phyloP scores from a whole-genome alignment of 2,329 filamentous ascomycete species.

The Knufia petricola region DNA sequence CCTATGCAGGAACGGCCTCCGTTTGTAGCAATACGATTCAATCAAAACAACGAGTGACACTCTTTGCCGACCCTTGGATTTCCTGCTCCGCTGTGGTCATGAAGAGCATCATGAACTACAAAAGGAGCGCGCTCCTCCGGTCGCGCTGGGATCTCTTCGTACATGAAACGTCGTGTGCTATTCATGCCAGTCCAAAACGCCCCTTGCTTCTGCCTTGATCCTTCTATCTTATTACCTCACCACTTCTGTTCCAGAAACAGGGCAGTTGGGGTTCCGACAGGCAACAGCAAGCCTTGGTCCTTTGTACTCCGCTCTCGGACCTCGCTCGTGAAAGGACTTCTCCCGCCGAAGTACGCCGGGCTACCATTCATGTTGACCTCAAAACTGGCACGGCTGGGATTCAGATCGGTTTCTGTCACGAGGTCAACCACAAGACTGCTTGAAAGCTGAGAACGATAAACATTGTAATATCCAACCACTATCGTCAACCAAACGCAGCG shows the following conservation, averaged over 20 bases:
- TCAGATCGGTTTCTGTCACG: not conserved
- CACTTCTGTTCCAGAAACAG: not conserved
- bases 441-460: not conserved
- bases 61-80: not conserved
- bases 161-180: not conserved
- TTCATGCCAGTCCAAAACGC: not conserved
- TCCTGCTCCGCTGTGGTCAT: too few species aligned
- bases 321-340: not conserved
- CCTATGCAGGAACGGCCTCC: not conserved
- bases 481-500: not conserved
- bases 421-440: not conserved
- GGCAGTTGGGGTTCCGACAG: not conserved
- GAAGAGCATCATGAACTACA: too few species aligned
- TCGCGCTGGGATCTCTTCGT: not conserved
- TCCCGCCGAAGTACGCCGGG: slow-evolving; percentile 9
- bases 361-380: not conserved
- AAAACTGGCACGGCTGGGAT: not conserved
- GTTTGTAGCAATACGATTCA: not conserved
- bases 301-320: slow-evolving; percentile 2
- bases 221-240: not conserved
- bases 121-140: not conserved
- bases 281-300: not conserved
- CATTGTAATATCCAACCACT: not conserved
- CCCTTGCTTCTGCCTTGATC: not conserved
- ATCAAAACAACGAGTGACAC: not conserved